Percentiles rank a stretch among this genome's conserved stretches.
Evolutionary conservation across 345 rosid genomes (phyloP).

Genomic region (Pugionium cornutum): DNA sequence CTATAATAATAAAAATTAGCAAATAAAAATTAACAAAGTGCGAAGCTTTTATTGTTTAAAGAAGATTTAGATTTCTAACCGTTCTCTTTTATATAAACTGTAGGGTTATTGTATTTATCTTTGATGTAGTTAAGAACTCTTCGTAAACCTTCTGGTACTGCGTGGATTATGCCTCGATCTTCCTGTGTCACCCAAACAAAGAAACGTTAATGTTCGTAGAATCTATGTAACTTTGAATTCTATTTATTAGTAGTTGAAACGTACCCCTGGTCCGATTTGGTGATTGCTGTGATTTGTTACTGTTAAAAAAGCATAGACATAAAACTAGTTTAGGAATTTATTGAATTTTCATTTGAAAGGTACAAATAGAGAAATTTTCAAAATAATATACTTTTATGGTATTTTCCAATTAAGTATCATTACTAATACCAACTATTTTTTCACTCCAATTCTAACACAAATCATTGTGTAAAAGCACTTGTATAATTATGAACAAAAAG

Average conservation of each 20-base stretch:
- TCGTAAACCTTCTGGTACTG: slow-evolving; percentile 38
- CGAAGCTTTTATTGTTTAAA: no score
- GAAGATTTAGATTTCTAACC: slow-evolving; percentile 15
- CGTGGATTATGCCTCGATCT: slow-evolving; percentile 16
- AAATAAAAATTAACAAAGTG: no score
- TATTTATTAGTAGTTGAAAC: neutral
- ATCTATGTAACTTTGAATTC: neutral
- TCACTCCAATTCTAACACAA: no score
- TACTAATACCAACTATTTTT: no score
- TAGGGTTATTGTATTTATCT: slow-evolving; percentile 38
- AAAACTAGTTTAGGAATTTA: no score
- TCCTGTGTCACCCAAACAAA: slow-evolving; percentile 15
- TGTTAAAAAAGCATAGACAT: neutral
- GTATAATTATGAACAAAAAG: no score
- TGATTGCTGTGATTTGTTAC: slow-evolving; percentile 38
- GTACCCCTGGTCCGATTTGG: slow-evolving; percentile 36
- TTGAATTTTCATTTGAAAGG: no score
- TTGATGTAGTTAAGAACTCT: slow-evolving; percentile 38
- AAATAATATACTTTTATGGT: no score
- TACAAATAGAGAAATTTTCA: no score
- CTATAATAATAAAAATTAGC: slow-evolving; percentile 6
- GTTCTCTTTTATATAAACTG: slow-evolving; percentile 39
- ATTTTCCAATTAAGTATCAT: no score
- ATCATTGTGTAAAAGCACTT: no score
- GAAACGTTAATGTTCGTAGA: neutral